phyloP scores from a whole-genome alignment of 179 eudicot genomes.

The Beta lomatogona region DNA sequence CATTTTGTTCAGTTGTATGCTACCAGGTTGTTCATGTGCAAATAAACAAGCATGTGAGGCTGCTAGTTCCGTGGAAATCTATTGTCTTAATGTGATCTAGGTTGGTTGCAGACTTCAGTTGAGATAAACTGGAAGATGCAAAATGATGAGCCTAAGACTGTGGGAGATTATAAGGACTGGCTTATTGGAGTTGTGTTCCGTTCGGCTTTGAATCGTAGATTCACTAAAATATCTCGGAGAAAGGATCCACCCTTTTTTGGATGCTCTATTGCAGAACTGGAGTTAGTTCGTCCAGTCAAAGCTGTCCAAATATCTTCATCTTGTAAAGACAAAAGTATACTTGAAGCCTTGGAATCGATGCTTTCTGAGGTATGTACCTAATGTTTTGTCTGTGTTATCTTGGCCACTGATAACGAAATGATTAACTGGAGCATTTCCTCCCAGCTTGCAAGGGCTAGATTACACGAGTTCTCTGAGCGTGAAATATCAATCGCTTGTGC shows the following conservation, averaged over 20 bases:
- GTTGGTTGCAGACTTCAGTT: slow-evolving; percentile 53
- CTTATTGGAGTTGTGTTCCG: slow-evolving; percentile 68
- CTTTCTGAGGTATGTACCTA: slow-evolving; percentile 58
- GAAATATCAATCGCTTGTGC: slow-evolving; percentile 71
- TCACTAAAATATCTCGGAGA: slow-evolving; percentile 65
- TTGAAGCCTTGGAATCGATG: slow-evolving; percentile 66
- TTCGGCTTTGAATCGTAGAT: slow-evolving; percentile 76
- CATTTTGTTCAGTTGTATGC: too few species aligned
- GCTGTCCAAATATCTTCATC: slow-evolving; percentile 72
- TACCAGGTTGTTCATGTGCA: too few species aligned
- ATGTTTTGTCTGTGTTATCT: too few species aligned
- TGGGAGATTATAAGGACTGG: slow-evolving; percentile 67
- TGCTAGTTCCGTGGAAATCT: too few species aligned
- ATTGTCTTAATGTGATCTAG: too few species aligned
- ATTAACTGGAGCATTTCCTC: slow-evolving; percentile 3
- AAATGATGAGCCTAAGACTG: slow-evolving; percentile 55
- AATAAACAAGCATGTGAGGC: too few species aligned
- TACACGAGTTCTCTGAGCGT: slow-evolving; percentile 71
- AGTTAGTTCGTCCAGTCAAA: slow-evolving; percentile 62
- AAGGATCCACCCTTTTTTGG: slow-evolving; percentile 76
- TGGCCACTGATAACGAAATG: neutral
- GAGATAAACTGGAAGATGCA: slow-evolving; percentile 78
- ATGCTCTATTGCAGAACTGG: slow-evolving; percentile 64
- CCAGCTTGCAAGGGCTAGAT: slow-evolving; percentile 69
- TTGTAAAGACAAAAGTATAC: slow-evolving; percentile 67